Evolutionary conservation across 129 eudicot genomes (phyloP), one percentile per base, ranked within the genome.

Genomic region (Glebionis coronaria): DNA sequence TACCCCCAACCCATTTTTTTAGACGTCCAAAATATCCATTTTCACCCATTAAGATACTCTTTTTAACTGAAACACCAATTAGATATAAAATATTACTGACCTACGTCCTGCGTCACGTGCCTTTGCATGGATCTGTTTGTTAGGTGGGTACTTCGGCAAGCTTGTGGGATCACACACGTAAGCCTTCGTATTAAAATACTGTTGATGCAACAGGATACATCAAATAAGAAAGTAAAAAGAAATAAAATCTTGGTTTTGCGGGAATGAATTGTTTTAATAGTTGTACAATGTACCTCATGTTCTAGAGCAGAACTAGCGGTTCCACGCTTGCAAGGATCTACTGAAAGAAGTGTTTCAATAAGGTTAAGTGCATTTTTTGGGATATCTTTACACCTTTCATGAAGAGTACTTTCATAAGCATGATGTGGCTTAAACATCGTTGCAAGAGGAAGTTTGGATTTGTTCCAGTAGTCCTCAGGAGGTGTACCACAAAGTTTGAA

Each of bases 401-500:
- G 65, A 46, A 91, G 90, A 11, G 81, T 73, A 73, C 94, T 91
- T 70, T 79, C 90, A 46, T 91, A 91, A 45, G 78, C 73, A 9
- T 80, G 82, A 76, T 83, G 90, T 5, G 97, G 97, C 63, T 81
- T 91, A 65, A 87, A 91, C 97, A 91, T 85, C 0, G 72, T 45
- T 28, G 93, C 90, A 68, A 87, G 86, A 54, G 97, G 96, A 75
- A 91, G 93, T 56, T 74, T 82, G 3, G 81, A 87, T 77, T 59
- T 79, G 61, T 73, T 87, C 97, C 97, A 91, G 64, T 84, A 85
- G 4, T 76, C 94, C 13, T 91, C 79, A 7, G 90, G 79, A 19
- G 93, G 97, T 18, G 96, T 76, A 35, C 97, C 96, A 67, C 93
- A 83, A 23, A 91, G 88, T 71, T 83, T 85, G 77, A 87, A 91